A percentile compares a stretch with the other conserved stretches of the same genome.
These are phyloP conservation scores for Grigorovia humatica DNA, from an alignment of 805 yeast genomes.

Conservation along the genomic window DNA sequence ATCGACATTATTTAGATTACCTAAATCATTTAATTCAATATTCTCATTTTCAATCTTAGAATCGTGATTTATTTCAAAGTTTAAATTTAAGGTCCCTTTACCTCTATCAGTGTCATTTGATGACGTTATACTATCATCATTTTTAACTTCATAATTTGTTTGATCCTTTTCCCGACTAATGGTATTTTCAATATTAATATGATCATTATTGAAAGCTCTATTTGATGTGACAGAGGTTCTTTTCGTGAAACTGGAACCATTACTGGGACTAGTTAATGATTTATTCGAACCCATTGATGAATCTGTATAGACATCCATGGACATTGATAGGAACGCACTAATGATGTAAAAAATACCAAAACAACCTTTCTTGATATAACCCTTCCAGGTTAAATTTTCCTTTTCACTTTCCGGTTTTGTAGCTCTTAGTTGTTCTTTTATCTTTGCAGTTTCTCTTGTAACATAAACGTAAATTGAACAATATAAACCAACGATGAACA, in stretches of 20 bases:
- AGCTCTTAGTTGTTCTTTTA: constrained; percentile 30
- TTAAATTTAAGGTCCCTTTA: neutral
- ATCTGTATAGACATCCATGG: constrained; percentile 13
- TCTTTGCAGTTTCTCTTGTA: constrained; percentile 44
- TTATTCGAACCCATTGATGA: constrained; percentile 6
- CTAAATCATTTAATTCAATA: neutral
- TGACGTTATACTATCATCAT: neutral
- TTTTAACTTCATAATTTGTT: neutral
- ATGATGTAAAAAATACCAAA: neutral
- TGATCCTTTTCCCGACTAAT: neutral
- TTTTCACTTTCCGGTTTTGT: neutral
- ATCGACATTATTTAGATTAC: neutral
- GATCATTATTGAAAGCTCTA: neutral
- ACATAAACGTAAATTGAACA: constrained; percentile 65
- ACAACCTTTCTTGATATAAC: neutral
- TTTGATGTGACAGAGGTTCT: neutral
- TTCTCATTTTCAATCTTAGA: neutral
- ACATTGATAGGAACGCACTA: constrained; percentile 14
- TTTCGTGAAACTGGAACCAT: neutral
- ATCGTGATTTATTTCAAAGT: neutral
- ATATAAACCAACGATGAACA: constrained; percentile 55
- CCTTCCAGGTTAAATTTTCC: neutral
- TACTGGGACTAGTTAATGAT: neutral
- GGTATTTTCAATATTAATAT: neutral
- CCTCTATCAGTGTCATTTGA: neutral